A percentile compares a stretch with the other conserved stretches of the same genome.
Evolutionary conservation across 345 rosid genomes (phyloP).

Genomic region (Lepidium sativum): DNA sequence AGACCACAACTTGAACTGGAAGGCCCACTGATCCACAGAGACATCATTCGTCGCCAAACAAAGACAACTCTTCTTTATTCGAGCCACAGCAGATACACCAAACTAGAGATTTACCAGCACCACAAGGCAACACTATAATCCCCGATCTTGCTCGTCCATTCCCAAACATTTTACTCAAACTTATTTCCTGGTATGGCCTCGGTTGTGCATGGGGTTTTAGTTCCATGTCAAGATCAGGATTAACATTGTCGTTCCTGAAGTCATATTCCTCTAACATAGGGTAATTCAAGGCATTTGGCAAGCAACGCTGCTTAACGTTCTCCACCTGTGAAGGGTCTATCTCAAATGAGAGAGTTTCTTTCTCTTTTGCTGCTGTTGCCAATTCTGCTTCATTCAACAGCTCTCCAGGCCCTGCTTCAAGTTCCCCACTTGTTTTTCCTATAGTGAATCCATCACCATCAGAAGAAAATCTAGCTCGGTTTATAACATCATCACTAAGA

Average conservation of each 20-base stretch:
- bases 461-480: constrained; percentile 50
- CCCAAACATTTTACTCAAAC: constrained; percentile 99
- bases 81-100: constrained; percentile 90
- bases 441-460: constrained; percentile 64
- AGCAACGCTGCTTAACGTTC: constrained; percentile 92
- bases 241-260: constrained; percentile 86
- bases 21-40: constrained; percentile 98
- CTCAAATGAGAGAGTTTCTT: constrained; percentile 90
- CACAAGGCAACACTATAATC: constrained; percentile 93
- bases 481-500: constrained; percentile 64
- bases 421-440: constrained; percentile 72
- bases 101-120: constrained; percentile 97
- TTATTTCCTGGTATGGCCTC: constrained; percentile 93
- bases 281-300: constrained; percentile 94
- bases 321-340: constrained; percentile 93
- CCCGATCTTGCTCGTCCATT: constrained; percentile 99
- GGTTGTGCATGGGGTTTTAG: constrained; percentile 94
- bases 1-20: constrained; percentile 91
- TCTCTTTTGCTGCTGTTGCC: constrained; percentile 92
- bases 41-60: constrained; percentile 98
- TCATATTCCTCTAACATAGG: constrained; percentile 99
- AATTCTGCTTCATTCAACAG: constrained; percentile 77
- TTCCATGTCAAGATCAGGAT: constrained; percentile 91
- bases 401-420: constrained; percentile 49
- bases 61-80: constrained; percentile 92